Evolutionary conservation across 257 asterid genomes (phyloP).

Genomic region (Capsicum chinense): DNA sequence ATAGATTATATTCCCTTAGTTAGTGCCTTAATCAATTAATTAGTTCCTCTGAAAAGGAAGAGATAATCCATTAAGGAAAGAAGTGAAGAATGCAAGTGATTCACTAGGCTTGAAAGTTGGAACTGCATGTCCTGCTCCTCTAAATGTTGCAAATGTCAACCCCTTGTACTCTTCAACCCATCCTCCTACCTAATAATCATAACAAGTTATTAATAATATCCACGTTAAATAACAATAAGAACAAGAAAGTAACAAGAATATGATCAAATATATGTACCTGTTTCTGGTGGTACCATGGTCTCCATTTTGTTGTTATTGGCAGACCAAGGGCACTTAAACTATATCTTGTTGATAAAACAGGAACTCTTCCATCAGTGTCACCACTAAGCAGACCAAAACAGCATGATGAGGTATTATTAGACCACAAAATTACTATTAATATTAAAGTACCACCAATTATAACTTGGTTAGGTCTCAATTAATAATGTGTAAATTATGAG

Average conservation of each 20-base stretch:
- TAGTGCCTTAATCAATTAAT: neutral
- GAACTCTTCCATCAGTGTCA: conserved; percentile 90
- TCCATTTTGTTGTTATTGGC: conserved; percentile 72
- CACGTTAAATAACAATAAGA: neutral
- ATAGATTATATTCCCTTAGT: neutral
- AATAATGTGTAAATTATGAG: neutral
- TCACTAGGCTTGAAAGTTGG: conserved; percentile 85
- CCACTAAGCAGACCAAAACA: conserved; percentile 54
- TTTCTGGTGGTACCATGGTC: conserved; percentile 89
- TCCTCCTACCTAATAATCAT: conserved; percentile 68
- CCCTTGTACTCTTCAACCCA: conserved; percentile 90
- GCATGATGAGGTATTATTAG: neutral
- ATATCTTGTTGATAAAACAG: conserved; percentile 83
- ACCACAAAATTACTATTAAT: neutral
- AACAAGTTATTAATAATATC: neutral
- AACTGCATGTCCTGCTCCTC: conserved; percentile 97
- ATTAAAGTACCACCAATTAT: neutral
- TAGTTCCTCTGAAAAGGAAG: conserved; percentile 55
- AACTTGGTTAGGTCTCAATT: neutral
- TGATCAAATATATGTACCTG: conserved; percentile 52
- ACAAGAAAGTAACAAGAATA: neutral
- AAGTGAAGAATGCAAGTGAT: conserved; percentile 71
- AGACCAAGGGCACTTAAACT: conserved; percentile 71
- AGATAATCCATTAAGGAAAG: conserved; percentile 69
- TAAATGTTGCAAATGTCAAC: conserved; percentile 81